Evolutionary conservation across 495 filamentous ascomycete species (phyloP), one percentile per base, ranked within the genome.

Genomic region (Aspergillus diversus): DNA sequence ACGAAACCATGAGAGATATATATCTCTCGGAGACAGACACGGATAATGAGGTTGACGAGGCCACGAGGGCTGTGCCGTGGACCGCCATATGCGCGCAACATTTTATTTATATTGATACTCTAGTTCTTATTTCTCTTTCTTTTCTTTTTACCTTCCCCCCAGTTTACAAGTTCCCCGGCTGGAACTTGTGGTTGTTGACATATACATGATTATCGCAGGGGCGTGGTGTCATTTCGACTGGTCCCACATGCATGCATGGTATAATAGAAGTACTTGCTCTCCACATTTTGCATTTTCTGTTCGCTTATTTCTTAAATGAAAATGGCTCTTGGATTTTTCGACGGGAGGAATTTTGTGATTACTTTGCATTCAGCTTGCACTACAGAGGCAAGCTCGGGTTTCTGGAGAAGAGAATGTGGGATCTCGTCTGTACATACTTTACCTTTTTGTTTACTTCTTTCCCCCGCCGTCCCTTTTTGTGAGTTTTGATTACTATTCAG

Each of bases 91-190:
- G 21, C 47, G 27, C 21, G n/a, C 15, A 43, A 2, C 21, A 27
- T 27, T 27, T 27, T 27, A 27, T 43, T 43, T n/a, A 43, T 43
- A 12, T 43, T 43, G 39, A 43, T 43, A 43, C 9, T n/a, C 39
- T 43, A 12, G 39, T 43, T 43, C 31, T 57, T 60, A 35, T 56
- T 55, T 60, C 15, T 61, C 32, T 53, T 60, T 65, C 65, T 16
- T 55, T 58, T 43, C 34, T 55, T 39, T n/a, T 8, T 37, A 59
- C 7, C 55, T 42, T 60, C 33, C 42, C 33, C 54, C 46, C 27
- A 33, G 34, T n/a, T 42, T 34, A 55, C 42, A 55, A 35, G 64
- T 66, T 66, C 64, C 64, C 64, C 48, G 64, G 64, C 39, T 62
- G 64, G 64, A 66, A 66, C 64, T 65, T 33, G 51, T 43, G 50